phyloP scores from a whole-genome alignment of 2,329 filamentous ascomycete species.

The Scolecobasidium constrictum region DNA sequence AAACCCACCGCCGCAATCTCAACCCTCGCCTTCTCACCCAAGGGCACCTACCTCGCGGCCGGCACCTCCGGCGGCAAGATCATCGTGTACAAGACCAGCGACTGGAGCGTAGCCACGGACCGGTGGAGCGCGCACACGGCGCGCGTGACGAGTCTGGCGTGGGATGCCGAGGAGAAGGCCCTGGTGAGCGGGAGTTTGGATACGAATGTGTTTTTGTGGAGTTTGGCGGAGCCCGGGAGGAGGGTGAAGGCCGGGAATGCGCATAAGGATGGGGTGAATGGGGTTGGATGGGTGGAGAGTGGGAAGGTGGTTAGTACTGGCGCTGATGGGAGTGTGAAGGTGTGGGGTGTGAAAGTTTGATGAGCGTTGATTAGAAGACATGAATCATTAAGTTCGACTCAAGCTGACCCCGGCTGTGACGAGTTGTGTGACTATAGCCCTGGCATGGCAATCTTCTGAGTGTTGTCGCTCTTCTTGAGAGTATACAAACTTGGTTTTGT shows the following conservation, averaged over 20 bases:
- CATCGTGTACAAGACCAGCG: slow-evolving; percentile 59
- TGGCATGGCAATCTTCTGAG: too few species aligned
- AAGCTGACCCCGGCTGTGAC: too few species aligned
- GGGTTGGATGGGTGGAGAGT: slow-evolving; percentile 63
- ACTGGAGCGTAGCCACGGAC: slow-evolving; percentile 68
- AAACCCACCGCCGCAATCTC: slow-evolving; percentile 65
- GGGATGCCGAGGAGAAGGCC: slow-evolving; percentile 68
- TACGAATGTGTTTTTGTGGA: slow-evolving; percentile 90
- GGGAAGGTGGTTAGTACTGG: slow-evolving; percentile 66
- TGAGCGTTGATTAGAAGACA: not conserved
- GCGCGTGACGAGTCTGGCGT: slow-evolving; percentile 57
- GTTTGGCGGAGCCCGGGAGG: slow-evolving; percentile 69
- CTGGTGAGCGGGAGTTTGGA: slow-evolving; percentile 79
- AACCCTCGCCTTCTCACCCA: slow-evolving; percentile 68
- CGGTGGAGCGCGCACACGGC: slow-evolving; percentile 64
- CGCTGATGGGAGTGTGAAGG: slow-evolving; percentile 81
- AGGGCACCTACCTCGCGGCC: slow-evolving; percentile 67
- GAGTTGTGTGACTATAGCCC: too few species aligned
- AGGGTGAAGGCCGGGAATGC: slow-evolving; percentile 77
- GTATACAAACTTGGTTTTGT: too few species aligned
- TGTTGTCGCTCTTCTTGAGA: too few species aligned
- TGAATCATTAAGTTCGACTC: too few species aligned
- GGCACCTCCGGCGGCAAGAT: slow-evolving; percentile 84
- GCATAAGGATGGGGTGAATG: slow-evolving; percentile 92
- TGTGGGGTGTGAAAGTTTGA: slow-evolving; percentile 57